Conservation (phyloP, 1,284 basidiomycete genomes). For the Puccinia coronata region DNA sequence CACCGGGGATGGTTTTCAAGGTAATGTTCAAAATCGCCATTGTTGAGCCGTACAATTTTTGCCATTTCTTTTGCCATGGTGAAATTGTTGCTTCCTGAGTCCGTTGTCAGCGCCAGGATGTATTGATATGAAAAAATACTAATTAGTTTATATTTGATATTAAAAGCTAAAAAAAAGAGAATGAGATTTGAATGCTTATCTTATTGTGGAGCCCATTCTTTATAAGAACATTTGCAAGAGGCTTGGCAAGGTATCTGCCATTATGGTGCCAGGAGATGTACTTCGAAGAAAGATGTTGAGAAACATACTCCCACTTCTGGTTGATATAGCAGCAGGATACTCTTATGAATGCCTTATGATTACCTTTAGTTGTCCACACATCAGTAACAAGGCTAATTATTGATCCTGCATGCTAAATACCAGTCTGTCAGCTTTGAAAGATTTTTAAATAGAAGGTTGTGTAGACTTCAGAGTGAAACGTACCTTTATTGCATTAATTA, state of each 20-base stretch:
- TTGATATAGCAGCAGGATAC: neutral
- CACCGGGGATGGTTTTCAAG: neutral
- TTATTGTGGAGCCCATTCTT: neutral
- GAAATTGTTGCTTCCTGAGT: slow-evolving; percentile 13
- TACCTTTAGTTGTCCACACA: neutral
- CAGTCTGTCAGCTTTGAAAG: no score
- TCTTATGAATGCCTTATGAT: slow-evolving; percentile 1
- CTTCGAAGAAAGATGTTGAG: neutral
- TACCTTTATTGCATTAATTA: neutral
- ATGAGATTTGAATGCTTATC: neutral
- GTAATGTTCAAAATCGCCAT: neutral
- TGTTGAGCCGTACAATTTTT: neutral
- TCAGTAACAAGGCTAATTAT: no score
- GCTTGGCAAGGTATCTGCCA: no score
- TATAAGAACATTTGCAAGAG: neutral
- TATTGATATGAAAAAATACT: neutral
- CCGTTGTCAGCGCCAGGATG: neutral
- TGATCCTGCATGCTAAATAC: no score
- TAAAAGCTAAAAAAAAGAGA: neutral
- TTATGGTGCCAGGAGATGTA: slow-evolving; percentile 13
- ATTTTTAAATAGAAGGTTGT: no score
- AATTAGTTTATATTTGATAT: no score
- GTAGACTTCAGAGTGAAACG: no score
- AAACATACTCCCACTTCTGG: neutral
- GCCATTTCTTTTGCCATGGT: no score